Conservation (phyloP, 768 basidiomycete genomes). For the Naematelia encephala region DNA sequence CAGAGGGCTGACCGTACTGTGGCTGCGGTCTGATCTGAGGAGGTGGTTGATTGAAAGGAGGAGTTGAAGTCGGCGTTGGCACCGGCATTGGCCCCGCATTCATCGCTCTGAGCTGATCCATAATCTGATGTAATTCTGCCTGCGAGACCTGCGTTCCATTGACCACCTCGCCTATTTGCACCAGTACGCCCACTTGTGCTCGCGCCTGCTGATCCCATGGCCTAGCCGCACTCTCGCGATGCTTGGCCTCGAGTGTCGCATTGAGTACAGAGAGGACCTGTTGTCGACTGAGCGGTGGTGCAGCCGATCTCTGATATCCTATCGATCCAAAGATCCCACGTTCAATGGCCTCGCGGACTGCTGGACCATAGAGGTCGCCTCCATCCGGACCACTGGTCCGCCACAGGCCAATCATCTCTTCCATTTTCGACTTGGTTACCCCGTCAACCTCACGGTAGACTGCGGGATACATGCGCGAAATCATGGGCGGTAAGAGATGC, state of each 20-base stretch:
- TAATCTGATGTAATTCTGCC: constrained; percentile 49
- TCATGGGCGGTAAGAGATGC: constrained; percentile 69
- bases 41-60: constrained; percentile 9
- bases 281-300: not conserved
- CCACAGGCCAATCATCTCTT: constrained; percentile 97
- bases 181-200: constrained; percentile 71
- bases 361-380: constrained; percentile 77
- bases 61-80: constrained; percentile 4
- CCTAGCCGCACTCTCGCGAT: constrained; percentile 67
- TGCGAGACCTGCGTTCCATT: constrained; percentile 60
- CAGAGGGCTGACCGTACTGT: not conserved
- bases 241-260: constrained; percentile 75
- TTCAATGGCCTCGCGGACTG: constrained; percentile 78
- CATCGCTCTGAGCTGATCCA: constrained; percentile 45
- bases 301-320: not conserved
- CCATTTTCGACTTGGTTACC: constrained; percentile 85
- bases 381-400: constrained; percentile 75
- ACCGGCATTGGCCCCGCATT: constrained; percentile 9
- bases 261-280: constrained; percentile 75
- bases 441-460: constrained; percentile 84
- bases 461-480: constrained; percentile 78
- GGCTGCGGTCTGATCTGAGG: not conserved
- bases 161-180: constrained; percentile 51
- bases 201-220: constrained; percentile 67
- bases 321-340: constrained; percentile 51